Base-by-base conservation (phyloP, 2,329 filamentous ascomycete species). In the Colletotrichum cereale region DNA sequence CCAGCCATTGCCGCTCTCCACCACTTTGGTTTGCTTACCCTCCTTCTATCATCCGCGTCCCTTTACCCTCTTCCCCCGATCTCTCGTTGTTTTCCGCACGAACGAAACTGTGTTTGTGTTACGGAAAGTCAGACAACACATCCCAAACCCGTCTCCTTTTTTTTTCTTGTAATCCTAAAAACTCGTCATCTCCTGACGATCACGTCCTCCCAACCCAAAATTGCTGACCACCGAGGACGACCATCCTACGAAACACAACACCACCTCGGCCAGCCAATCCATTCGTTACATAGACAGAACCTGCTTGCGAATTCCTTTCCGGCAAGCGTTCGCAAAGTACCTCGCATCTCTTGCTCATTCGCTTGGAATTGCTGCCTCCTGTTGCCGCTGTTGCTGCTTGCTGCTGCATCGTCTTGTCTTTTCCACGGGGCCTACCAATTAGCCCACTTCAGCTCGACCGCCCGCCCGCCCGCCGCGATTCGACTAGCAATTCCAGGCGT, bases 1-100 rank as follows among this genome's bases (percentile, higher is more conserved):
- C 66, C 61, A 72, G 70, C 70, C 66, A 72, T 72, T 72, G 61
- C 61, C 62, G 70, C 60, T 70, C 70, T 57, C 61, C 70, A 62
- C 70, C 61, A 66, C 24, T 40, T 56, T 66, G 66, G 66, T 56
- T 66, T 60, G 66, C 70, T 65, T 40, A 70, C 58, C 47, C 66
- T 72, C 60, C 65, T 65, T 56, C 70, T 66, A 61, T 62, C 66
- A 61, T 66, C 57, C 62, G 16, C 44, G 55, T 72, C 70, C 55
- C 50, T 62, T 57, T 66, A 55, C 50, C 48, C 55, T 72, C 62
- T 62, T 40, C 42, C 67, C 55, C 56, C 50, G 56, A 71, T 62
- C 57, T 56, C 66, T 70, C 48, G 52, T 68, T 69, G 65, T 64
- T 57, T 71, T 66, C 56, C 61, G 61, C 70, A 57, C 61, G 66